A percentile compares a stretch with the other conserved stretches of the same genome.
Evolutionary conservation across 176 grass and related monocot species (phyloP).

Genomic region (Metroxylon sagu): DNA sequence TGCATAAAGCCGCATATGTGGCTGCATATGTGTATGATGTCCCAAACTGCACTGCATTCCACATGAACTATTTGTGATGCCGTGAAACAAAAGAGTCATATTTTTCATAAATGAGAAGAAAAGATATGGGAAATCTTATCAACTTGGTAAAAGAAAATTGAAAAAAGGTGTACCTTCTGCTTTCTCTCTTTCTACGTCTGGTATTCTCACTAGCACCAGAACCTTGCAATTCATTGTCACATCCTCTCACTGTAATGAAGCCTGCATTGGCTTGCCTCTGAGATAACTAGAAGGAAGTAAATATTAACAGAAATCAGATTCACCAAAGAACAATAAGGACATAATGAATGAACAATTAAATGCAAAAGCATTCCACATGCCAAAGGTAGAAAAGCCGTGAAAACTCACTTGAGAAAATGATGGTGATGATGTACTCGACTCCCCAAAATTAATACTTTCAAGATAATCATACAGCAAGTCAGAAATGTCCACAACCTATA

Average conservation of each 20-base stretch:
- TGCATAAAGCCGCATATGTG: too few species aligned
- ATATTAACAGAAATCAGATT: neutral
- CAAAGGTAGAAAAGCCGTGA: neutral
- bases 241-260: conserved; percentile 2
- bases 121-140: too few species aligned
- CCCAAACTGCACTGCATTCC: too few species aligned
- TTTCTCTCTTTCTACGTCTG: conserved; percentile 43
- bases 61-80: too few species aligned
- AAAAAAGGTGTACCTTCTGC: conserved; percentile 22
- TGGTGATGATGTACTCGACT: conserved; percentile 21
- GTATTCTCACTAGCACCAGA: conserved; percentile 9
- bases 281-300: conserved; percentile 1
- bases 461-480: conserved; percentile 54
- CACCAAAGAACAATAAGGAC: neutral
- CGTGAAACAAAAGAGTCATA: too few species aligned
- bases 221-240: conserved; percentile 21
- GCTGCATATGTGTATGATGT: too few species aligned
- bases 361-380: neutral
- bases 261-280: conserved; percentile 23
- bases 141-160: neutral
- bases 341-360: conserved; percentile 1
- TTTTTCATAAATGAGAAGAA: too few species aligned
- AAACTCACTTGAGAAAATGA: conserved; percentile 28
- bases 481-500: conserved; percentile 72
- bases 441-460: conserved; percentile 50